A percentile compares a stretch with the other conserved stretches of the same genome.
Evolutionary conservation across 2,329 filamentous ascomycete genomes (phyloP).

Genomic region (Colletotrichum magnum): DNA sequence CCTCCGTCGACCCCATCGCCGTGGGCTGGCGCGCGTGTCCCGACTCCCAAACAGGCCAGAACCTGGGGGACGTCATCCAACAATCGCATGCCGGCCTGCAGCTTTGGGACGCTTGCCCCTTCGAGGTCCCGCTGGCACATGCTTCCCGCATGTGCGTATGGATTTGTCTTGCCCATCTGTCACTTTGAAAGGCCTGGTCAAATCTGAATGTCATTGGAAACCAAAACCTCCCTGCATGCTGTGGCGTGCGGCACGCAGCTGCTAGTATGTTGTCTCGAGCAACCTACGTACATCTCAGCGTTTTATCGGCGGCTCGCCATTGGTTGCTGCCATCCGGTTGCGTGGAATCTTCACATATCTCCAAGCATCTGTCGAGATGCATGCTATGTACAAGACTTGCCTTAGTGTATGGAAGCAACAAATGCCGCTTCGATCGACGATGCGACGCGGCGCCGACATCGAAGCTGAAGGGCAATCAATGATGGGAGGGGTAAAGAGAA

Average conservation of each 20-base stretch:
- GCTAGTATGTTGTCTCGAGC: neutral
- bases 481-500: neutral
- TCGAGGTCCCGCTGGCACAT: conserved; percentile 34
- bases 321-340: conserved; percentile 23
- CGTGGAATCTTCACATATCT: neutral
- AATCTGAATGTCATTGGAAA: conserved; percentile 31
- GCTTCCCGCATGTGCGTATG: conserved; percentile 30
- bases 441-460: conserved; percentile 23
- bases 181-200: conserved; percentile 17
- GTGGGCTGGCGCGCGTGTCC: conserved; percentile 25
- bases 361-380: too few species aligned
- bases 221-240: conserved; percentile 26
- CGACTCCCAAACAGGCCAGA: conserved; percentile 37
- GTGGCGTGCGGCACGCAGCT: conserved; percentile 9
- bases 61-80: conserved; percentile 36
- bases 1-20: conserved; percentile 24
- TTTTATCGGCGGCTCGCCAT: conserved; percentile 28
- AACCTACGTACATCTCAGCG: conserved; percentile 8
- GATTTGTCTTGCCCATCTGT: conserved; percentile 22
- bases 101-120: conserved; percentile 15
- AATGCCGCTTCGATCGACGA: conserved; percentile 24
- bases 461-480: neutral
- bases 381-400: neutral
- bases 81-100: conserved; percentile 26
- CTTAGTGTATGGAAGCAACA: neutral